These are phyloP conservation scores for Dysphania ambrosioides DNA, from an alignment of 148 eudicot species.

Conservation along the genomic window DNA sequence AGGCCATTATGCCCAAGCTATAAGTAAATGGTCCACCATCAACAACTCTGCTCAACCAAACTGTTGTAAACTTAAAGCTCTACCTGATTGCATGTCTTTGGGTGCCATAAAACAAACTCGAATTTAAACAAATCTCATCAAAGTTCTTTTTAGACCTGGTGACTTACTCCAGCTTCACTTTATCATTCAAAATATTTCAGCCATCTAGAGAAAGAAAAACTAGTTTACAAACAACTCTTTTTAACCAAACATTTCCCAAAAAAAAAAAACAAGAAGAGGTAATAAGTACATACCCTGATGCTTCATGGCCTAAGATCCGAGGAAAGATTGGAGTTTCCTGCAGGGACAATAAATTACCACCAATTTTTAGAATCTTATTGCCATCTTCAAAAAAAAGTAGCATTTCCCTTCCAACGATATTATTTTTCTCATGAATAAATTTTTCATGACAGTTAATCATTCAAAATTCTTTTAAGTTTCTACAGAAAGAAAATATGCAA, in stretches of 20 bases:
- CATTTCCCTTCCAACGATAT: neutral
- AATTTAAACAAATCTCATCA: neutral
- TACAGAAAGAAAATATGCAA: neutral
- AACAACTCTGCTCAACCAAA: too few relatives aligned
- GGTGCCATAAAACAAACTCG: too few relatives aligned
- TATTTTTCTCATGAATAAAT: neutral
- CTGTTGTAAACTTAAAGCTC: too few relatives aligned
- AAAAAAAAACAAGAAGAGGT: too few relatives aligned
- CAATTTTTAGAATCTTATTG: neutral
- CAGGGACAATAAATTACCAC: slow-evolving; percentile 20
- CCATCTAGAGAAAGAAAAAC: neutral
- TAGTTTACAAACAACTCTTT: neutral
- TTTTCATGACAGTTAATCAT: neutral
- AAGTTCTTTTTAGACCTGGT: neutral
- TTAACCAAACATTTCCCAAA: too few relatives aligned
- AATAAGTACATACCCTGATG: slow-evolving; percentile 66
- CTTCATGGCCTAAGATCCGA: slow-evolving; percentile 98
- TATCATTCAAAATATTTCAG: neutral
- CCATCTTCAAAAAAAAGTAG: neutral
- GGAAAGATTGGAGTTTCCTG: slow-evolving; percentile 76
- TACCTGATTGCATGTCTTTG: too few relatives aligned
- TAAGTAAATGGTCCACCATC: too few relatives aligned
- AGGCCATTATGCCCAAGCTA: too few relatives aligned
- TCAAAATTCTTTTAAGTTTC: neutral
- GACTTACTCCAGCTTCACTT: neutral